Base-by-base conservation (phyloP, 352 stramenopile genomes). In the Pythium vanterpoolii region DNA sequence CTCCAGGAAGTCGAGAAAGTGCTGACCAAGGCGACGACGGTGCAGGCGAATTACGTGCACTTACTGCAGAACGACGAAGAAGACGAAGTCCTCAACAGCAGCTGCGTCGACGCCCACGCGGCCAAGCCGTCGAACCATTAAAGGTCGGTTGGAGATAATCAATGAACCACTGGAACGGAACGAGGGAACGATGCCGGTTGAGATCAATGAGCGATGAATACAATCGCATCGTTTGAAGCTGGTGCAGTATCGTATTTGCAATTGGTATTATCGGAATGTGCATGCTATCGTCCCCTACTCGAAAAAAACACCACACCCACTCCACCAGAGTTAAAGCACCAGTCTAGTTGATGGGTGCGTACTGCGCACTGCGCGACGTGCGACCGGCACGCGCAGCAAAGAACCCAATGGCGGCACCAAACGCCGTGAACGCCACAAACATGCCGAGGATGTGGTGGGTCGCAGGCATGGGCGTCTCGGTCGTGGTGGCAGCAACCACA, bases 31-130 rank as follows among this genome's bases (percentile, higher is more conserved):
- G 68, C 72, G 7, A 86, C 81, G 48, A 77, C 68, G 6, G 54
- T 93, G 52, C 78, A 89, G 64, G 72, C 80, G 42, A 89, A 72
- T 42, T 89, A 90, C 68, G 45, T 90, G 46, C 74, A 87, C 50
- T 42, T 92, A 58, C 60, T 92, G 33, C 53, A 86, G 38, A 44
- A 55, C n/a, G 51, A 21, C 21, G 36, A 60, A 24, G 50, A 60
- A 4, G 38, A 51, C 5, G 42, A 51, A 2, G 13, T 44, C 16
- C 14, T 10, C 24, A 43, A 40, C 31, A 51, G 39, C 33, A 31
- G n/a, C 16, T 51, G 56, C 4, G 31, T 27, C 19, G 42, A 39
- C 36, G 19, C 34, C 11, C 26, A 30, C 11, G 8, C 51, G 5
- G 23, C 27, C 27, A 55, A 55, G 45, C 49, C 44, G 4, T 57